Percentiles rank a stretch among this genome's conserved stretches.
These are phyloP conservation scores for Erysiphe pulchra DNA, from an alignment of 2,329 filamentous ascomycete species.

Conservation along the genomic window DNA sequence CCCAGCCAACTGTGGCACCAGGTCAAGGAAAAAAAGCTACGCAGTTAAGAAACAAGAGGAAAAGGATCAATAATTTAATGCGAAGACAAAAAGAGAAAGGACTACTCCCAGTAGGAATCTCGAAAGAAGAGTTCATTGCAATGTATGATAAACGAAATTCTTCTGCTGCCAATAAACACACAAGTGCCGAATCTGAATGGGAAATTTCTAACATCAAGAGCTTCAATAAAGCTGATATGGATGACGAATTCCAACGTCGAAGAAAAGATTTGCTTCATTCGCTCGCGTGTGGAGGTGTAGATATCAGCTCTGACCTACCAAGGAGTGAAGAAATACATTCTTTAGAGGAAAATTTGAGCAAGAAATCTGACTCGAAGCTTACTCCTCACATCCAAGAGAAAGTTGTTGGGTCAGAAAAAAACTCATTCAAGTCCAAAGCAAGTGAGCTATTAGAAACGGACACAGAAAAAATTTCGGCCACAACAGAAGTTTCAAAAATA, in stretches of 20 bases:
- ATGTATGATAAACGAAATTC: slow-evolving; percentile 1
- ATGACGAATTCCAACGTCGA: slow-evolving; percentile 21
- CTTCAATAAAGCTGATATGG: background rate
- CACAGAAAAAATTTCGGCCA: too few species aligned
- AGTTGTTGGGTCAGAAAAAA: too few species aligned
- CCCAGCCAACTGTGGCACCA: slow-evolving; percentile 13
- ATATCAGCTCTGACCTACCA: slow-evolving; percentile 13
- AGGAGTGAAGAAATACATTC: too few species aligned
- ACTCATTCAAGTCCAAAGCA: too few species aligned
- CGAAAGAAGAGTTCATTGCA: slow-evolving; percentile 20
- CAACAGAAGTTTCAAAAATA: too few species aligned
- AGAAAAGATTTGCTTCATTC: slow-evolving; percentile 24
- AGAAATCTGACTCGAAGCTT: too few species aligned
- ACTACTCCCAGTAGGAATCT: slow-evolving; percentile 23
- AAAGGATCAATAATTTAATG: slow-evolving; percentile 22
- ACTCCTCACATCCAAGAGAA: too few species aligned
- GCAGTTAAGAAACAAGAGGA: slow-evolving; percentile 27
- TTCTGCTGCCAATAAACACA: background rate
- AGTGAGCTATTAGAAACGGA: too few species aligned
- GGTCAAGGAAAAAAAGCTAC: slow-evolving; percentile 24
- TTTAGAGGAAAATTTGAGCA: too few species aligned
- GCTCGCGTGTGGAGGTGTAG: slow-evolving; percentile 25
- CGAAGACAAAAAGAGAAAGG: slow-evolving; percentile 26
- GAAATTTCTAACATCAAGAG: slow-evolving; percentile 4
- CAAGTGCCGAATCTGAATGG: too few species aligned